phyloP scores from a whole-genome alignment of 805 yeast genomes.

The Dipodascus albidus region DNA sequence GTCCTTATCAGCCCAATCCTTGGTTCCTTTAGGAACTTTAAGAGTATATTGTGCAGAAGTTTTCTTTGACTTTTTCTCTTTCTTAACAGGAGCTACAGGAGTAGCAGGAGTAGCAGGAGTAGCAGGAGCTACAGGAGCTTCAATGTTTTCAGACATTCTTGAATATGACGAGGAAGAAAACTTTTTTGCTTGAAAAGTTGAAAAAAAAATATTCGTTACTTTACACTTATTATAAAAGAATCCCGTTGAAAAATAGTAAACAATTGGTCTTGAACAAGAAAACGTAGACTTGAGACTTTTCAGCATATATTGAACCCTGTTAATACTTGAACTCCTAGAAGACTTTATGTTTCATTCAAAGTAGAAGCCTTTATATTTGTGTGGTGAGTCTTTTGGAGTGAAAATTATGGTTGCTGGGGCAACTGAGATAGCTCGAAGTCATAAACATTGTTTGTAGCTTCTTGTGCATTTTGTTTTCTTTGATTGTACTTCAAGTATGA shows the following conservation, averaged over 20 bases:
- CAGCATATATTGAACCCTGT: background rate
- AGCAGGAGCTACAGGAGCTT: no score
- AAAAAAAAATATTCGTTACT: no score
- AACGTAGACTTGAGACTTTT: background rate
- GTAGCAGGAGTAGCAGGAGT: background rate
- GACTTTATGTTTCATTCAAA: background rate
- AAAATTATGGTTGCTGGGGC: background rate
- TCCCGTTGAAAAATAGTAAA: no score
- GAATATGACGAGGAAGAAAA: background rate
- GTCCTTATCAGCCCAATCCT: constrained; percentile 97
- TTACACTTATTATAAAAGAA: no score
- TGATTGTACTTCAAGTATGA: background rate
- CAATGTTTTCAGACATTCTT: background rate
- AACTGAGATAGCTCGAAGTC: no score
- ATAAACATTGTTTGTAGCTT: no score
- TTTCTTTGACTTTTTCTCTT: constrained; percentile 1
- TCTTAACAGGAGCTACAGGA: background rate
- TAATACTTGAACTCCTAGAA: no score
- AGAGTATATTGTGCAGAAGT: constrained; percentile 45
- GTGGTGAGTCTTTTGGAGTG: background rate
- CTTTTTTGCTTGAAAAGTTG: background rate
- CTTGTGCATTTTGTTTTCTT: no score
- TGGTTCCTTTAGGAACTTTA: constrained; percentile 94
- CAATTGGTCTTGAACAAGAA: background rate
- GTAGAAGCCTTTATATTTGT: background rate